Percentiles rank a stretch among this genome's conserved stretches.
Evolutionary conservation across 2,329 filamentous ascomycete genomes (phyloP).

Genomic region (Pseudofabraea citricarpa): DNA sequence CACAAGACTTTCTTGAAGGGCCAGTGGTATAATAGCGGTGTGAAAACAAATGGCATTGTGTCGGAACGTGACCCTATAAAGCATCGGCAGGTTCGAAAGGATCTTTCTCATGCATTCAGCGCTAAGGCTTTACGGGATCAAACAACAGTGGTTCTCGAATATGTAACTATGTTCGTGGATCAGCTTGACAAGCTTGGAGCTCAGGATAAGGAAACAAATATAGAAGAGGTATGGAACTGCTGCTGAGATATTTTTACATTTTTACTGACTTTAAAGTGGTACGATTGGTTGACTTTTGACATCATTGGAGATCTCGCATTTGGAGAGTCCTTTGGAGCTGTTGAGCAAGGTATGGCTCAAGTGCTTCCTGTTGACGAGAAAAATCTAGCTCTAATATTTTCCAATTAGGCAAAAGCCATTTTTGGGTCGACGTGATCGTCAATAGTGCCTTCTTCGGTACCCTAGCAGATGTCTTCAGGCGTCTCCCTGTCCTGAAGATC

Average conservation of each 20-base stretch:
- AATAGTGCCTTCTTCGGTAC: background rate
- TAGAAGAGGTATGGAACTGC: background rate
- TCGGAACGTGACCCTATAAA: constrained; percentile 5
- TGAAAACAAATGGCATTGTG: background rate
- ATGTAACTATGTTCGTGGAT: constrained; percentile 87
- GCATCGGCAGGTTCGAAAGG: constrained; percentile 9
- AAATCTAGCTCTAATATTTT: background rate
- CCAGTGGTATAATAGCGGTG: background rate
- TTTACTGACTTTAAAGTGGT: constrained; percentile 1
- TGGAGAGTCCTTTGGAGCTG: constrained; percentile 29
- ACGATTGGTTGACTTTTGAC: constrained; percentile 28
- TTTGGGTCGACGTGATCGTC: background rate
- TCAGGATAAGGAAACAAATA: background rate
- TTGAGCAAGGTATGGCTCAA: background rate
- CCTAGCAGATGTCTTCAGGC: background rate
- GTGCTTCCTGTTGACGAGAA: background rate
- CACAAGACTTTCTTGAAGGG: background rate
- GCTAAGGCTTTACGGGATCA: background rate
- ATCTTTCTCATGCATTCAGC: background rate
- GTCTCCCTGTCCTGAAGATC: background rate
- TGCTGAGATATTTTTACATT: background rate
- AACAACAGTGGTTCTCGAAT: constrained; percentile 55
- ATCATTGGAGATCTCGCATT: constrained; percentile 36
- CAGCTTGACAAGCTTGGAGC: constrained; percentile 48
- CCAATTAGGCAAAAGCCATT: background rate